Percentiles rank a stretch among this genome's conserved stretches.
Evolutionary conservation across 352 stramenopile species (phyloP).

Genomic region (Phytophthora ramorum): DNA sequence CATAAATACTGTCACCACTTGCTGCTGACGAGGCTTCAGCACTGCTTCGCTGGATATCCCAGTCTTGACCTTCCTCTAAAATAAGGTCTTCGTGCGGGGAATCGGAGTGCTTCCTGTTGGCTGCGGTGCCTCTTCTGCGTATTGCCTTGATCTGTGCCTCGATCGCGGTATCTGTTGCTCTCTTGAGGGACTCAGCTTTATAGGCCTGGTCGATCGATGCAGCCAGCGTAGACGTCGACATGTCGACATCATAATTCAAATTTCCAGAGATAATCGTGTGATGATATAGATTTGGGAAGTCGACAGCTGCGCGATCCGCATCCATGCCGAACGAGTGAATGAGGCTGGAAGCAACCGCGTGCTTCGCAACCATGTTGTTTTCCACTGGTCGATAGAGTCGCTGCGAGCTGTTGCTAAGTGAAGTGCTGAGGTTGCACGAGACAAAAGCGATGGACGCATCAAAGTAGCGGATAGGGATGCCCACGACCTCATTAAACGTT

Average conservation of each 20-base stretch:
- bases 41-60: constrained; percentile 27
- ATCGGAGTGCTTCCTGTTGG: constrained; percentile 15
- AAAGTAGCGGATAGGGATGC: constrained; percentile 85
- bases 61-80: constrained; percentile 20
- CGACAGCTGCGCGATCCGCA: constrained; percentile 69
- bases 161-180: constrained; percentile 65
- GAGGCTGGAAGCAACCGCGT: constrained; percentile 63
- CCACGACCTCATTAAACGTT: constrained; percentile 79
- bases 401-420: constrained; percentile 38
- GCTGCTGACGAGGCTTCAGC: constrained; percentile 27
- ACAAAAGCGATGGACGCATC: constrained; percentile 88
- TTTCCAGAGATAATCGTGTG: constrained; percentile 87
- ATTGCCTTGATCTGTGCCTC: constrained; percentile 65
- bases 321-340: constrained; percentile 87
- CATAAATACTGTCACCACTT: constrained; percentile 49
- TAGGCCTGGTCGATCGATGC: constrained; percentile 74
- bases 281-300: constrained; percentile 88
- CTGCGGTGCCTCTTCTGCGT: constrained; percentile 7
- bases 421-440: constrained; percentile 75
- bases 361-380: constrained; percentile 51
- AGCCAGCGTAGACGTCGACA: constrained; percentile 43
- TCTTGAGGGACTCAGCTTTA: constrained; percentile 71
- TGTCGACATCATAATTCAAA: constrained; percentile 79
- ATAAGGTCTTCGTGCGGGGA: constrained; percentile 16
- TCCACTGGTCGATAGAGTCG: constrained; percentile 34